These are phyloP conservation scores for Oxyria digyna DNA, from an alignment of 148 eudicot species.

Conservation along the genomic window DNA sequence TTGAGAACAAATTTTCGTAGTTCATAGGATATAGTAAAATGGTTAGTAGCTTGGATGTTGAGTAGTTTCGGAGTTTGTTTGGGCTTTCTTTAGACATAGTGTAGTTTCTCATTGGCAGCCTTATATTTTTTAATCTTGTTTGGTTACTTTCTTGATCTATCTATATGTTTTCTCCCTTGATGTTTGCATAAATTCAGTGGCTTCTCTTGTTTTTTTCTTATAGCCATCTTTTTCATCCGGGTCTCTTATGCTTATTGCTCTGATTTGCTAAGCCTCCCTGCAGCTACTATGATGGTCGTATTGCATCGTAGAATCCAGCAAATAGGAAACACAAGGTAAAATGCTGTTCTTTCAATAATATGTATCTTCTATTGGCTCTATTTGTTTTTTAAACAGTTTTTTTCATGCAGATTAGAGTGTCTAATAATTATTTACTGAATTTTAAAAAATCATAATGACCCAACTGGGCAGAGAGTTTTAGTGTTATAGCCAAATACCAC, in stretches of 20 bases:
- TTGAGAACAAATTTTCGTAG: not conserved
- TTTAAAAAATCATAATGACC: not conserved
- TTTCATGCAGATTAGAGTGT: not conserved
- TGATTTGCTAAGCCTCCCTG: not conserved
- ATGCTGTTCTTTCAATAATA: not conserved
- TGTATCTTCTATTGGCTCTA: not conserved
- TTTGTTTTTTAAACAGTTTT: not conserved
- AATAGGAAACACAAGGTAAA: constrained; percentile 43
- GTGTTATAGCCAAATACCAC: not conserved
- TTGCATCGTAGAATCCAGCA: constrained; percentile 33
- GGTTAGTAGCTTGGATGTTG: too few relatives aligned
- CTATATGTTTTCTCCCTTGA: too few relatives aligned
- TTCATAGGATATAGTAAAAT: not conserved
- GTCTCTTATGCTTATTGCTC: not conserved
- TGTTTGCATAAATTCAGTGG: not conserved
- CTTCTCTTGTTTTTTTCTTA: not conserved
- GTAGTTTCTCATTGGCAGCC: too few relatives aligned
- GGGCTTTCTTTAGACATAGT: too few relatives aligned
- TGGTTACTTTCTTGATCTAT: too few relatives aligned
- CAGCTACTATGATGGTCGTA: constrained; percentile 59
- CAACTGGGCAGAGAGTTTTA: not conserved
- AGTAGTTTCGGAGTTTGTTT: too few relatives aligned
- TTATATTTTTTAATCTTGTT: too few relatives aligned
- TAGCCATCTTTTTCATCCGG: not conserved
- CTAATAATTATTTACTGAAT: not conserved